These are phyloP conservation scores for Cornus kousa DNA, from an alignment of 148 eudicot species.

Conservation along the genomic window DNA sequence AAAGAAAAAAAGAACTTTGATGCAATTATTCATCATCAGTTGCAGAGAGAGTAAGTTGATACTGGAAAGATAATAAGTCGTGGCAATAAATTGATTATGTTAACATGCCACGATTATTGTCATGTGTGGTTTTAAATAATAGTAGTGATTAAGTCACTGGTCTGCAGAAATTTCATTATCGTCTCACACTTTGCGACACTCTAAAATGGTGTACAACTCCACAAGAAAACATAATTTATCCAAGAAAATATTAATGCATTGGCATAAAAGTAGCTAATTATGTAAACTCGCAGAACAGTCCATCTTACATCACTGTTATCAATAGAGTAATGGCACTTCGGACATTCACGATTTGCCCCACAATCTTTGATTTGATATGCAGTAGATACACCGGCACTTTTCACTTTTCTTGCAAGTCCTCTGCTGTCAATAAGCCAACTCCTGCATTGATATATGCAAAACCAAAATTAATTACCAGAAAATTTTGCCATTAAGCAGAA, in stretches of 20 bases:
- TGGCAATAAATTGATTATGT: neutral
- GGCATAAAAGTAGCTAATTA: neutral
- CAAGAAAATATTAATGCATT: neutral
- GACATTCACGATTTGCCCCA: slow-evolving; percentile 80
- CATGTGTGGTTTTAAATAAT: neutral
- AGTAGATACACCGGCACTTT: slow-evolving; percentile 43
- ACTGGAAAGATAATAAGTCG: neutral
- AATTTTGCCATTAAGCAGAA: neutral
- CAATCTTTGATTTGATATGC: slow-evolving; percentile 59
- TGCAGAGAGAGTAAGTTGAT: neutral
- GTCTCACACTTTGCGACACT: neutral
- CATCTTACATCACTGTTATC: slow-evolving; percentile 86
- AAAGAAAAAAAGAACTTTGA: neutral
- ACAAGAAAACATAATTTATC: neutral
- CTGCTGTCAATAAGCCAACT: slow-evolving; percentile 75
- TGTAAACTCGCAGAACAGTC: neutral
- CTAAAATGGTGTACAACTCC: neutral
- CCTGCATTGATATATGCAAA: slow-evolving; percentile 33
- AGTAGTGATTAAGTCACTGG: neutral
- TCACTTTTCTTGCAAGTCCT: slow-evolving; percentile 75
- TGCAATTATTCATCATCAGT: neutral
- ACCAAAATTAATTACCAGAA: neutral
- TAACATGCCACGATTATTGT: neutral
- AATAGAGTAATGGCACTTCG: slow-evolving; percentile 59
- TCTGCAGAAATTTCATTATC: neutral